Evolutionary conservation across 2,329 filamentous ascomycete species (phyloP).

Genomic region (Tolypocladium ophioglossoides): DNA sequence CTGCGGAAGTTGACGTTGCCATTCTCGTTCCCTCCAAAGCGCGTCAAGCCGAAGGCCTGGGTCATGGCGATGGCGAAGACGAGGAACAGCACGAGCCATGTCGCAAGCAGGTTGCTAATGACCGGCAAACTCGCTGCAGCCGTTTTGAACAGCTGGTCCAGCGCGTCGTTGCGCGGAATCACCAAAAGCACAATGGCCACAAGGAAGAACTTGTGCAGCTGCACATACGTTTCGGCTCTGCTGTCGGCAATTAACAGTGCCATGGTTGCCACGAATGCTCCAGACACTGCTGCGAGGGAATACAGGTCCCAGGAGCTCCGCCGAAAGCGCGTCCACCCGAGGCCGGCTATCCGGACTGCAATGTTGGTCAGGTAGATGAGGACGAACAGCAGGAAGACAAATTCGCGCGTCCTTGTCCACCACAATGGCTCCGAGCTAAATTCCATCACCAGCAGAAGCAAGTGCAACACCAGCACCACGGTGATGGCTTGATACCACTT

Average conservation of each 20-base stretch:
- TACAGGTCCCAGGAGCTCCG: constrained; percentile 95
- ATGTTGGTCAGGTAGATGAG: constrained; percentile 77
- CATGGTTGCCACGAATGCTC: constrained; percentile 70
- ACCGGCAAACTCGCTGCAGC: constrained; percentile 85
- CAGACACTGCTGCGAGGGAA: constrained; percentile 67
- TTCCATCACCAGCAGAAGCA: constrained; percentile 74
- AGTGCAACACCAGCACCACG: constrained; percentile 65
- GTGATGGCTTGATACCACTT: constrained; percentile 84
- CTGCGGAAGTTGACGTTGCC: constrained; percentile 86
- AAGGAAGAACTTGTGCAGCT: constrained; percentile 88
- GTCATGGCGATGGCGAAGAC: constrained; percentile 95
- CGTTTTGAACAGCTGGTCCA: constrained; percentile 98
- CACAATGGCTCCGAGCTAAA: constrained; percentile 63
- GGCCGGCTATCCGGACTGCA: constrained; percentile 69
- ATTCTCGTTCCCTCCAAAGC: constrained; percentile 63
- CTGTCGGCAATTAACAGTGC: constrained; percentile 58
- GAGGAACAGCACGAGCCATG: constrained; percentile 94
- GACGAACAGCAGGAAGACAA: constrained; percentile 71
- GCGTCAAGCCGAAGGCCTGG: constrained; percentile 88
- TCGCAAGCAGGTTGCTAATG: constrained; percentile 86
- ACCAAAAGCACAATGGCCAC: constrained; percentile 82
- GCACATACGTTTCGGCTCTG: constrained; percentile 53
- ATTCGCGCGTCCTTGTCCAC: constrained; percentile 65
- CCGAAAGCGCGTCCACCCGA: constrained; percentile 86
- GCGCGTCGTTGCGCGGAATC: constrained; percentile 90